Percentiles rank a stretch among this genome's conserved stretches.
Conservation (phyloP, 1,284 basidiomycete genomes). For the Trichosporon inkin region DNA sequence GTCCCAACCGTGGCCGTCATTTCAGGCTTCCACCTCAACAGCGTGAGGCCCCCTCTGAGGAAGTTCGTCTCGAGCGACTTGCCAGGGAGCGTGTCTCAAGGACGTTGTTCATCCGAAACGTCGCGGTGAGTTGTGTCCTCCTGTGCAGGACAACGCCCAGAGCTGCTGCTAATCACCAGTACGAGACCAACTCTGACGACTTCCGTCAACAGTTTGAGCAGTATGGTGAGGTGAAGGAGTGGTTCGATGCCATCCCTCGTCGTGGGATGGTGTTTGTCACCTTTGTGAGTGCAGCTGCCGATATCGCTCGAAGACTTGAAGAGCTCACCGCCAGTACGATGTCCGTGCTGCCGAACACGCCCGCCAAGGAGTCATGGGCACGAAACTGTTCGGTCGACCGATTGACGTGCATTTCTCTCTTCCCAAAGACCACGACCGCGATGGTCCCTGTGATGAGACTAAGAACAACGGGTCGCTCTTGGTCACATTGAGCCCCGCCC, state of each 20-base stretch:
- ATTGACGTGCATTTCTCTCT: constrained; percentile 98
- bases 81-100: constrained; percentile 76
- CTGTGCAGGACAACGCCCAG: neutral
- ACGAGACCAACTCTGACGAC: constrained; percentile 79
- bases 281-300: constrained; percentile 63
- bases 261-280: constrained; percentile 97
- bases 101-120: constrained; percentile 93
- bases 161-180: constrained; percentile 55
- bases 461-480: constrained; percentile 86
- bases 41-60: constrained; percentile 4
- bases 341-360: constrained; percentile 85
- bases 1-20: neutral
- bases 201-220: constrained; percentile 81
- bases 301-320: neutral
- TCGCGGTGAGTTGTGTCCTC: constrained; percentile 69
- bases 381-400: constrained; percentile 75
- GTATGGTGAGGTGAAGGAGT: constrained; percentile 92
- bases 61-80: constrained; percentile 17
- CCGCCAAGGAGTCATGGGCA: constrained; percentile 78
- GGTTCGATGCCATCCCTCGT: constrained; percentile 88
- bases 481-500: constrained; percentile 63
- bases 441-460: constrained; percentile 68
- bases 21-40: neutral
- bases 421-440: constrained; percentile 76
- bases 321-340: constrained; percentile 63